Evolutionary conservation across 2,329 filamentous ascomycete genomes (phyloP).

Genomic region (Didymellaceae sp.): DNA sequence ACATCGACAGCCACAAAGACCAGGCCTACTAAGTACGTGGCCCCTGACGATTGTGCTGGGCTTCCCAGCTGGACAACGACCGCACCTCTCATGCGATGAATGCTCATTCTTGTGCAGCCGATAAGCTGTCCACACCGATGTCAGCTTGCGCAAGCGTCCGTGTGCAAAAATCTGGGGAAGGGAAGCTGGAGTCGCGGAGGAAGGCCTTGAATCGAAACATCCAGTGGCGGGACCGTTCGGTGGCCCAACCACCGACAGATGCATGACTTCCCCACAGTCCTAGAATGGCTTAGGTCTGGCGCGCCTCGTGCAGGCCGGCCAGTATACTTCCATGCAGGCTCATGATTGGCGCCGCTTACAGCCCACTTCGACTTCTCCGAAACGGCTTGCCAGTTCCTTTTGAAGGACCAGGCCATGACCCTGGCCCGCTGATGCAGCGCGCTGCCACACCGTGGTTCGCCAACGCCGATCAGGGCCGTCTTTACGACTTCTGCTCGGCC

Average conservation of each 20-base stretch:
- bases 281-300: constrained; percentile 24
- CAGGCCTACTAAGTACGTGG: constrained; percentile 21
- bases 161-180: constrained; percentile 36
- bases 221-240: constrained; percentile 6
- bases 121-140: constrained; percentile 23
- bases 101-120: constrained; percentile 7
- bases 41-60: not conserved
- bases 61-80: not conserved
- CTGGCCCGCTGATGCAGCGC: constrained; percentile 15
- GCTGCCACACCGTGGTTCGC: constrained; percentile 13
- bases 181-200: constrained; percentile 29
- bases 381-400: constrained; percentile 19
- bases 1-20: constrained; percentile 28
- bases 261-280: constrained; percentile 30
- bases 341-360: constrained; percentile 27
- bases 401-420: constrained; percentile 8
- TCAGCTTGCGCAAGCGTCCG: constrained; percentile 21
- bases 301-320: constrained; percentile 14
- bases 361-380: constrained; percentile 24
- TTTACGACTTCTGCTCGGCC: constrained; percentile 1
- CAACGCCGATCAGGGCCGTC: constrained; percentile 16
- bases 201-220: constrained; percentile 6
- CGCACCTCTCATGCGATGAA: constrained; percentile 4
- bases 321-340: constrained; percentile 1
- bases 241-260: constrained; percentile 10